Evolutionary conservation across 2,329 filamentous ascomycete genomes (phyloP).

Genomic region (Didymella segeticola): DNA sequence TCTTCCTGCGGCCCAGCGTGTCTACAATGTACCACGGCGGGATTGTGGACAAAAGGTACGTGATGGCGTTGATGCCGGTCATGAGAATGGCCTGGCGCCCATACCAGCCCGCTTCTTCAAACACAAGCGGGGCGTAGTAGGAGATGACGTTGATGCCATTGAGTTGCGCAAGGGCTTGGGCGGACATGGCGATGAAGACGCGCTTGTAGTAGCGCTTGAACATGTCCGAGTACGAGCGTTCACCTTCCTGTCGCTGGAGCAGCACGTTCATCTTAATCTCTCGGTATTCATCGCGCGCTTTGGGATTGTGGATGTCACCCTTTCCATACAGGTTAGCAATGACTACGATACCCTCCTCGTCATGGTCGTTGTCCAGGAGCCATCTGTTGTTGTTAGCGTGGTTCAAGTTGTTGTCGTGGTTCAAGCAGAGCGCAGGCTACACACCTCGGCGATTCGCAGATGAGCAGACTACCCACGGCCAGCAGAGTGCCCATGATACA

Average conservation of each 20-base stretch:
- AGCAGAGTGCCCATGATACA: conserved; percentile 91
- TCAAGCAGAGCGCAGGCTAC: too few species aligned
- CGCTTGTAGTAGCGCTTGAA: conserved; percentile 90
- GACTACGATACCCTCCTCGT: conserved; percentile 97
- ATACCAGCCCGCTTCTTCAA: conserved; percentile 94
- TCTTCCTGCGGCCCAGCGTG: conserved; percentile 85
- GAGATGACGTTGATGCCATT: conserved; percentile 99
- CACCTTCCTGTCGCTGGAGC: conserved; percentile 90
- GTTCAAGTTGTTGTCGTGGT: background rate
- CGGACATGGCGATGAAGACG: conserved; percentile 98
- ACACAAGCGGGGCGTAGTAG: conserved; percentile 96
- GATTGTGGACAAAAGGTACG: conserved; percentile 89
- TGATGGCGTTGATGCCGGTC: conserved; percentile 94
- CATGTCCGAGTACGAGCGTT: conserved; percentile 91
- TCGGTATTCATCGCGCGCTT: conserved; percentile 93
- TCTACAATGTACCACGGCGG: conserved; percentile 98
- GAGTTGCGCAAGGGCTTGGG: conserved; percentile 91
- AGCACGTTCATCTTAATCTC: conserved; percentile 99
- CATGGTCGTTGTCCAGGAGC: conserved; percentile 96
- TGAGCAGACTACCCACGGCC: conserved; percentile 84
- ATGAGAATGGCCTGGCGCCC: conserved; percentile 92
- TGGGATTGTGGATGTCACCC: conserved; percentile 91
- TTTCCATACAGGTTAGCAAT: conserved; percentile 97
- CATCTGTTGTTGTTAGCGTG: conserved; percentile 65
- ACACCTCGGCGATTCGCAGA: conserved; percentile 94